Base-by-base conservation (phyloP, 768 basidiomycete species). In the Phylloporus sp. region DNA sequence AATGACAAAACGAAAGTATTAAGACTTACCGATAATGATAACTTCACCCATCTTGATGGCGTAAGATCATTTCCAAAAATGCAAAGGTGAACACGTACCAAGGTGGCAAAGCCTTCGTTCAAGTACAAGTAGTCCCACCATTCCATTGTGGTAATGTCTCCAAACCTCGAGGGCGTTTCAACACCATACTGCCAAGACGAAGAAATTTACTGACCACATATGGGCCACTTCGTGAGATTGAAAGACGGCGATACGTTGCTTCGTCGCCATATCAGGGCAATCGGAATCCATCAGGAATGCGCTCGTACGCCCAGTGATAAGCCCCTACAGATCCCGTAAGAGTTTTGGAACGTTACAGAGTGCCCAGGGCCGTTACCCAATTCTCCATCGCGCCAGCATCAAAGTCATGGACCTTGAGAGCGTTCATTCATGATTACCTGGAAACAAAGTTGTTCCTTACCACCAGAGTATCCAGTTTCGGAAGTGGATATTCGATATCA, bases 361-460 rank as follows among this genome's bases (percentile, higher is more conserved):
- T 23, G 3, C 33, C 35, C 5, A 27, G 38, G 5, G 14, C 34
- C 17, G 32, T 42, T 58, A 75, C 79, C 88, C 88, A 92, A 64
- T 92, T 93, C 67, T 96, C 94, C 93, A 94, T 93, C 5, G 86
- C 86, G 48, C 84, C 89, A 26, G 86, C 84, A 60, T 95, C 92
- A 56, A 96, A 96, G 62, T 96, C 93, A 42, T 78, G 79, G 5
- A 82, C 92, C 77, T 81, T 63, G 24, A 42, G 21, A 33, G 29
- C 3, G 35, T 47, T 38, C 34, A 39, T 6, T 23, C 1, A 28
- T 34, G 22, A 20, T 21, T 22, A 15, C 6, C 28, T n/a, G 11
- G 32, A 45, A 17, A 33, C 27, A 24, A 44, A 31, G 15, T 21
- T 14, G 18, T 17, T 18, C 66, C 81, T 48, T 62, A 82, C 84